Percentiles rank a stretch among this genome's conserved stretches.
Evolutionary conservation across 768 basidiomycete genomes (phyloP).

Genomic region (Tricholoma matsutake): DNA sequence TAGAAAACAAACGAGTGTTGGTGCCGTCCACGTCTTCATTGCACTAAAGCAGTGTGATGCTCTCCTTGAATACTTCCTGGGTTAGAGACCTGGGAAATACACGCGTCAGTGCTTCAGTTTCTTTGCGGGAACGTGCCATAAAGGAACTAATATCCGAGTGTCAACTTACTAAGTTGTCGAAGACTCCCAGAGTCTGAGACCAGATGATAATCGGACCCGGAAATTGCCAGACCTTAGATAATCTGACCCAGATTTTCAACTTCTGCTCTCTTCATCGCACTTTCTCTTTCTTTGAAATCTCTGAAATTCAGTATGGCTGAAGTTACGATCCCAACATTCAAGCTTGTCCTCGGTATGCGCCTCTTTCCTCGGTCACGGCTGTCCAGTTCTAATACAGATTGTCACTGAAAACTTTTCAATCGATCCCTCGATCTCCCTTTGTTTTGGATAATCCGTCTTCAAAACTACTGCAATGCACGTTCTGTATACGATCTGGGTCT

Average conservation of each 20-base stretch:
- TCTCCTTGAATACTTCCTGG: too few relatives aligned
- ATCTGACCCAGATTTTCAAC: conserved; percentile 34
- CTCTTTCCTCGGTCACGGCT: conserved; percentile 6
- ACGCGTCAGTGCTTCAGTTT: too few relatives aligned
- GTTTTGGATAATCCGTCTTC: conserved; percentile 14
- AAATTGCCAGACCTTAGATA: conserved; percentile 39
- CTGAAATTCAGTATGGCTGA: conserved; percentile 17
- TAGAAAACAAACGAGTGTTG: too few relatives aligned
- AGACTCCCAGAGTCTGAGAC: too few relatives aligned
- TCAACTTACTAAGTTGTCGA: too few relatives aligned
- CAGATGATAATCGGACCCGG: conserved; percentile 24
- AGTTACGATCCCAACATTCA: conserved; percentile 83
- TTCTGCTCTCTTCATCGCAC: conserved; percentile 20
- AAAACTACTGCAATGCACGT: conserved; percentile 7
- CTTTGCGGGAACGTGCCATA: too few relatives aligned
- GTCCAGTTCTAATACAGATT: conserved; percentile 27
- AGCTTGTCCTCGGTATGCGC: conserved; percentile 92
- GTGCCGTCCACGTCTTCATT: too few relatives aligned
- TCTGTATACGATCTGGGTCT: conserved; percentile 18
- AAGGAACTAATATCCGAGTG: too few relatives aligned
- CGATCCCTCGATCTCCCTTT: conserved; percentile 42
- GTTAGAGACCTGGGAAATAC: too few relatives aligned
- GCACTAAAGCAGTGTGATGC: too few relatives aligned
- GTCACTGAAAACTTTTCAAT: conserved; percentile 39
- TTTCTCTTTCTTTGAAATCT: conserved; percentile 15